Percentiles rank a stretch among this genome's conserved stretches.
phyloP scores from a whole-genome alignment of 2,329 filamentous ascomycete genomes.

The Colletotrichum chlorophyti region DNA sequence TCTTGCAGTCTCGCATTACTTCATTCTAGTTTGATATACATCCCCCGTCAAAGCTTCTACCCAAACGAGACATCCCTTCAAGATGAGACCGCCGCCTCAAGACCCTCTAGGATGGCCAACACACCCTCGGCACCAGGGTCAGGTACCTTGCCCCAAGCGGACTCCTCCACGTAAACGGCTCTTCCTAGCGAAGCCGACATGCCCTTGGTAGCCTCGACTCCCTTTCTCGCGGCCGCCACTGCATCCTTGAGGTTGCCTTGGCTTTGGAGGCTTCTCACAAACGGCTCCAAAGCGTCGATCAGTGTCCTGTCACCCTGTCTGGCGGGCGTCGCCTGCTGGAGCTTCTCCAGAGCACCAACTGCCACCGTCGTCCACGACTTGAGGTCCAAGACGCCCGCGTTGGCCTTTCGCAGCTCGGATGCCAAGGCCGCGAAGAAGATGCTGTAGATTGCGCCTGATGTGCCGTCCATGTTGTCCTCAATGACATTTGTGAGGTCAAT shows the following conservation, averaged over 20 bases:
- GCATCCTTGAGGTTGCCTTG: conserved; percentile 53
- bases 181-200: conserved; percentile 79
- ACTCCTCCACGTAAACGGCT: conserved; percentile 74
- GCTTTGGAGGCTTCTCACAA: conserved; percentile 63
- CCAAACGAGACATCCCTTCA: too few relatives aligned
- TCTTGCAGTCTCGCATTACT: too few relatives aligned
- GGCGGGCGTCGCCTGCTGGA: conserved; percentile 69
- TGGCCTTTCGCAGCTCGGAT: conserved; percentile 11
- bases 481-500: conserved; percentile 50
- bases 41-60: too few relatives aligned
- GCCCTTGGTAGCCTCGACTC: conserved; percentile 72
- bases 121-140: conserved; percentile 71
- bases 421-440: conserved; percentile 78
- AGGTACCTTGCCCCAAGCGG: conserved; percentile 72
- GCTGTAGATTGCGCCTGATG: conserved; percentile 76
- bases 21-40: too few relatives aligned
- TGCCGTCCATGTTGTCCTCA: conserved; percentile 76
- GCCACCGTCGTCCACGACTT: conserved; percentile 3
- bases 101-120: conserved; percentile 68
- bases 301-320: conserved; percentile 75
- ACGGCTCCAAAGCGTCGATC: conserved; percentile 75
- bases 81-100: conserved; percentile 45
- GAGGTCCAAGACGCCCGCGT: neutral
- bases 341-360: conserved; percentile 1
- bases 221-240: conserved; percentile 67